A percentile compares a stretch with the other conserved stretches of the same genome.
Conservation (phyloP, 768 basidiomycete species). For the Suillus spraguei region DNA sequence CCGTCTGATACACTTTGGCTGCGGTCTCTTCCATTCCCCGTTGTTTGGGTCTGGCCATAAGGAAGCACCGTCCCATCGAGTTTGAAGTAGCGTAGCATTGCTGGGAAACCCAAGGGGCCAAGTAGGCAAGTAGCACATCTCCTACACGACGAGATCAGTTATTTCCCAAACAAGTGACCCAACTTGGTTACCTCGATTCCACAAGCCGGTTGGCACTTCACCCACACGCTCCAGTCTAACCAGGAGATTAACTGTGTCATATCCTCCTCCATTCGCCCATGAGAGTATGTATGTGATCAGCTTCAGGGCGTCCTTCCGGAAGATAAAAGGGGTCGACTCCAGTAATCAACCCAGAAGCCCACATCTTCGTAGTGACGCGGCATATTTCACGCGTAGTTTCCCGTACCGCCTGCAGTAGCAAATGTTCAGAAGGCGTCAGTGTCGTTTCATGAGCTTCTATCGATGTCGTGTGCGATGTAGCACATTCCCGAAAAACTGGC, state of each 20-base stretch:
- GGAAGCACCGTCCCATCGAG: background rate
- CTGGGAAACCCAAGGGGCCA: constrained; percentile 21
- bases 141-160: constrained; percentile 16
- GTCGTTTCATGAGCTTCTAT: background rate
- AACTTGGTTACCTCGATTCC: constrained; percentile 10
- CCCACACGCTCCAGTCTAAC: constrained; percentile 27
- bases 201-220: constrained; percentile 22
- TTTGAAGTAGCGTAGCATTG: background rate
- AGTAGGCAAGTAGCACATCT: constrained; percentile 30
- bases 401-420: constrained; percentile 17
- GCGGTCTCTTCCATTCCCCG: constrained; percentile 27
- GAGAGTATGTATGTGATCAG: constrained; percentile 6
- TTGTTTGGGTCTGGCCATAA: background rate
- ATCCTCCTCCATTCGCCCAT: constrained; percentile 16
- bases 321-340: constrained; percentile 12
- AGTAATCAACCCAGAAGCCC: constrained; percentile 18
- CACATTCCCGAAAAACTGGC: constrained; percentile 15
- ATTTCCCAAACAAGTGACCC: background rate
- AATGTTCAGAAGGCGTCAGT: constrained; percentile 16
- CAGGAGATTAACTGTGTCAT: constrained; percentile 19
- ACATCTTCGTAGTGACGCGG: constrained; percentile 21
- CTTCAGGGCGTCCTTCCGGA: constrained; percentile 2
- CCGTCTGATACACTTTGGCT: constrained; percentile 24
- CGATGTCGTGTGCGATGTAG: constrained; percentile 15
- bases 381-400: constrained; percentile 23